phyloP scores from a whole-genome alignment of 2,329 filamentous ascomycete genomes.

The Plenodomus lindquistii region DNA sequence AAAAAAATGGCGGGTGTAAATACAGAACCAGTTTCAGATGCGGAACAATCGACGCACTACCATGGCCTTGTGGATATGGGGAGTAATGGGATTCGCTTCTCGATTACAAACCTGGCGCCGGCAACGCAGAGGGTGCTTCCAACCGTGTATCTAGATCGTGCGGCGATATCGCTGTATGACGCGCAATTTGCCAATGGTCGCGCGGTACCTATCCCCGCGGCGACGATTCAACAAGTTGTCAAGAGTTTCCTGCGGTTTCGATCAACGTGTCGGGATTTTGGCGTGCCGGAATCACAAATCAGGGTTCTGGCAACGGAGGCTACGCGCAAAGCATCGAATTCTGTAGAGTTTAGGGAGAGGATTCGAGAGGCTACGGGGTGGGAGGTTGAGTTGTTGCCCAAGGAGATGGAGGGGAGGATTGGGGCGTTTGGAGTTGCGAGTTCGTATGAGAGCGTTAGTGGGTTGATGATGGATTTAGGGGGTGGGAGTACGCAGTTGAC shows the following conservation, averaged over 20 bases:
- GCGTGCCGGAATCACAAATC: constrained; percentile 67
- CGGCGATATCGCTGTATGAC: constrained; percentile 84
- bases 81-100: constrained; percentile 90
- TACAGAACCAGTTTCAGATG: too few species aligned
- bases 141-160: constrained; percentile 77
- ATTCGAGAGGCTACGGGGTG: constrained; percentile 69
- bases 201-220: constrained; percentile 56
- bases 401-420: constrained; percentile 79
- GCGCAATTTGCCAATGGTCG: constrained; percentile 60
- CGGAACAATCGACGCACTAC: constrained; percentile 23
- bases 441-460: constrained; percentile 69
- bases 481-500: constrained; percentile 74
- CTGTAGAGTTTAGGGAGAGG: constrained; percentile 65
- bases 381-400: constrained; percentile 72
- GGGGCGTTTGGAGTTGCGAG: constrained; percentile 84
- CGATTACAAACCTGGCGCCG: constrained; percentile 78
- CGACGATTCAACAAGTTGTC: constrained; percentile 69
- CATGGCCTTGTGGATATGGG: constrained; percentile 45
- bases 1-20: too few species aligned
- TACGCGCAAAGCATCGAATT: constrained; percentile 79
- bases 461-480: constrained; percentile 84
- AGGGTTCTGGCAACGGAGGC: constrained; percentile 86
- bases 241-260: constrained; percentile 71
- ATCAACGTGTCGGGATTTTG: constrained; percentile 69
- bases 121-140: constrained; percentile 72